Evolutionary conservation across 2,329 filamentous ascomycete species (phyloP).

Genomic region (Epicoccum nigrum): DNA sequence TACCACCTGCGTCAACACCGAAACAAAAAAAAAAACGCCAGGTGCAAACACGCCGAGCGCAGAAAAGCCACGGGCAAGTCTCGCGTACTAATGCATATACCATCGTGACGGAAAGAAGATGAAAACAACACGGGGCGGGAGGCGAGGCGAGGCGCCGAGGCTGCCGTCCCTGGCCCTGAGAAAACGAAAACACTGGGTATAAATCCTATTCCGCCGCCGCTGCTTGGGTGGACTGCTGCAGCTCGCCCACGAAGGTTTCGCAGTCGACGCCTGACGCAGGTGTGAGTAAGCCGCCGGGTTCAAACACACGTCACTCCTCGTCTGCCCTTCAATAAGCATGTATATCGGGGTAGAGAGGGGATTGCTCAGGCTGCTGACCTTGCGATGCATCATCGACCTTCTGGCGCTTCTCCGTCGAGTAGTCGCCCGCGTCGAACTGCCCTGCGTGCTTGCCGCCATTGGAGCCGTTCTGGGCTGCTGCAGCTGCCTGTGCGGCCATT

Average conservation of each 20-base stretch:
- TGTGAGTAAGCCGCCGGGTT: conserved; percentile 36
- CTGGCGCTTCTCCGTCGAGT: conserved; percentile 43
- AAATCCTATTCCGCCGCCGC: conserved; percentile 17
- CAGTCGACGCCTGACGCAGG: conserved; percentile 26
- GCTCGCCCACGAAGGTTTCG: conserved; percentile 27
- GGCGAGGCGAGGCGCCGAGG: no score
- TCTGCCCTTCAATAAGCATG: conserved; percentile 44
- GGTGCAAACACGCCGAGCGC: conserved; percentile 18
- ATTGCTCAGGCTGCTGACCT: conserved; percentile 41
- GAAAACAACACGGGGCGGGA: conserved; percentile 7
- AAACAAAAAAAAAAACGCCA: no score
- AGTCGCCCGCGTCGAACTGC: conserved; percentile 39
- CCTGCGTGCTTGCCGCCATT: conserved; percentile 44
- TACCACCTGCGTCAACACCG: conserved; percentile 12
- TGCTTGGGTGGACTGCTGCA: conserved; percentile 24
- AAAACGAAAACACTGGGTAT: conserved; percentile 6
- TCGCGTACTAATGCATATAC: conserved; percentile 26
- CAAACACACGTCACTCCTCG: conserved; percentile 17
- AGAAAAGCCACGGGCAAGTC: conserved; percentile 15
- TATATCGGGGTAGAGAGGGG: conserved; percentile 29
- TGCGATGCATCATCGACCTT: conserved; percentile 41
- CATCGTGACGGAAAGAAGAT: conserved; percentile 13
- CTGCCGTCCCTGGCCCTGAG: background rate
- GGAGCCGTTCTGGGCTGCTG: conserved; percentile 42
- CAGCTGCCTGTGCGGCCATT: conserved; percentile 47